Percentiles rank a stretch among this genome's conserved stretches.
Conservation (phyloP, 108 stramenopile genomes). For the Nannochloropsis gaditana region DNA sequence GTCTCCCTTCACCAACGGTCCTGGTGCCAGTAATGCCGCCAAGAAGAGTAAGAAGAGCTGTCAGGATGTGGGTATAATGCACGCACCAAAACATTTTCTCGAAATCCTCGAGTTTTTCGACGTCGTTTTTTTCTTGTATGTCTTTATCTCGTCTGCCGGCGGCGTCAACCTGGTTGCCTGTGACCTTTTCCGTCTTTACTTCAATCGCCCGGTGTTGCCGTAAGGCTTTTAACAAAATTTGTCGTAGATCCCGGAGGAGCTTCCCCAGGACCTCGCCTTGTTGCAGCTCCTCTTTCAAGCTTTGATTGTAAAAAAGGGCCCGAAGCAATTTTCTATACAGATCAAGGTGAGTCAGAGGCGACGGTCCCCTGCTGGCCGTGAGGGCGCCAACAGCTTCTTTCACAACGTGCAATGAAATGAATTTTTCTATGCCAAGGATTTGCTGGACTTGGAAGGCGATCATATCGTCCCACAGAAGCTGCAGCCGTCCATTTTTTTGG, state of each 20-base stretch:
- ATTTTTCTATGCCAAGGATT: neutral
- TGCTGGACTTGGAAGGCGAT: neutral
- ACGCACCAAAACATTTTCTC: neutral
- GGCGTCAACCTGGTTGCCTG: neutral
- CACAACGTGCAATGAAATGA: neutral
- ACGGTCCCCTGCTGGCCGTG: neutral
- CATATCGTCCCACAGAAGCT: neutral
- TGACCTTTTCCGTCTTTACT: neutral
- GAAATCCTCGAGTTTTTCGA: neutral
- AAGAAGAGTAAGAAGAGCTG: neutral
- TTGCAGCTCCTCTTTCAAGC: neutral
- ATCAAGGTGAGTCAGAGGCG: neutral
- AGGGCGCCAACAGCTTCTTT: neutral
- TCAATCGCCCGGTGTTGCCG: neutral
- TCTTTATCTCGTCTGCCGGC: too few species aligned
- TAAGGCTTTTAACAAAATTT: neutral
- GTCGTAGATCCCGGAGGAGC: neutral
- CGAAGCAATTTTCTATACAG: neutral
- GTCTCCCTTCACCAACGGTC: neutral
- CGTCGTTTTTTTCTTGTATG: neutral
- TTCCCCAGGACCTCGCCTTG: neutral
- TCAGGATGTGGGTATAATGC: neutral
- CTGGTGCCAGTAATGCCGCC: neutral
- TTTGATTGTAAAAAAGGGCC: neutral
- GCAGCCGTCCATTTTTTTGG: neutral